Evolutionary conservation across 108 stramenopile species (phyloP).

Genomic region (Aureococcus anophagefferens): DNA sequence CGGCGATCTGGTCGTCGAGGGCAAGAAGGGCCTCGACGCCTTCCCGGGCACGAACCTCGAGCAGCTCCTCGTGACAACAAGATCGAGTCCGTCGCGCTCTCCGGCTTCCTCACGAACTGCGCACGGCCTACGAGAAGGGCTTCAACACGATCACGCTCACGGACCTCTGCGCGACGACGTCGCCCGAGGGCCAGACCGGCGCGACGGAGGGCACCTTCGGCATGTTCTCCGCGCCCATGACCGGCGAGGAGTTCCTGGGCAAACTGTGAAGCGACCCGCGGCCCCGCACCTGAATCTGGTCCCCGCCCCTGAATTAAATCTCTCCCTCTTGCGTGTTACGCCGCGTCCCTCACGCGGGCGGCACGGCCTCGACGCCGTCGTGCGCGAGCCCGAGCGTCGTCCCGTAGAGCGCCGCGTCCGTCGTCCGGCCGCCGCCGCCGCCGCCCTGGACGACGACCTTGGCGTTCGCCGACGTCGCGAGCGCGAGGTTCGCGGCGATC

Average conservation of each 20-base stretch:
- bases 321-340: no score
- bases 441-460: constrained; percentile 11
- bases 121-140: constrained; percentile 61
- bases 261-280: no score
- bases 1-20: constrained; percentile 48
- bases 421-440: no score
- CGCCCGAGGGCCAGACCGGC: constrained; percentile 52
- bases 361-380: no score
- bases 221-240: constrained; percentile 59
- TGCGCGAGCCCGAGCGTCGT: no score
- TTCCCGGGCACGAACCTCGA: constrained; percentile 65
- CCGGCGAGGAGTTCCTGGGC: constrained; percentile 35
- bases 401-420: no score
- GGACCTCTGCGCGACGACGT: constrained; percentile 51
- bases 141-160: constrained; percentile 58
- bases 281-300: no score
- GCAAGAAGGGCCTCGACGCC: constrained; percentile 59
- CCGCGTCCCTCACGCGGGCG: no score
- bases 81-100: constrained; percentile 50
- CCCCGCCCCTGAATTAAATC: no score
- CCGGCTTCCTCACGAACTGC: constrained; percentile 70
- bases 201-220: constrained; percentile 56
- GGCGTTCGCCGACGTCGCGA: constrained; percentile 23
- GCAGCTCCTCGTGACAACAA: constrained; percentile 52
- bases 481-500: constrained; percentile 12